Base-by-base conservation (phyloP, 257 asterid species). In the Henckelia pumila region DNA sequence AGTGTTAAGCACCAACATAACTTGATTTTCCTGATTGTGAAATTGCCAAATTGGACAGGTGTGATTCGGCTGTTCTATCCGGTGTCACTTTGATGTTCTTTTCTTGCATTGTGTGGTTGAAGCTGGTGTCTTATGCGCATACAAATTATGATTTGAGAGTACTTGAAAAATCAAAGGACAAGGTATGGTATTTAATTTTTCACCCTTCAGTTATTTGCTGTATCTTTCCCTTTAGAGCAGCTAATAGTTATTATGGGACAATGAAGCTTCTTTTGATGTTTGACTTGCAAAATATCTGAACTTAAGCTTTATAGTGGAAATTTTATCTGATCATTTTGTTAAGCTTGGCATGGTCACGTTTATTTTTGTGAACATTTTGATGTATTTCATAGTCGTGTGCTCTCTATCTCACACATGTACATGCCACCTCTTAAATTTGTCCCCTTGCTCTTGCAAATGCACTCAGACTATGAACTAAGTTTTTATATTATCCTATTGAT, bases 111-210 rank as follows among this genome's bases (percentile, higher is more conserved):
- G 95, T 85, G 78, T 94, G 99, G 99, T 76, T 94, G 82, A 94
- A 94, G 83, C 78, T 91, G 87, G 84, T 94, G 35, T 94, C 97
- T 4, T 94, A 94, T 67, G 99, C 97, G 1, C 99, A 94, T 78
- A 84, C 97, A 68, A 94, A 84, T 72, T 85, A 88, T 74, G 99
- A 94, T 73, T 73, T 94, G 91, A 83, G 96, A 74, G 81, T 75
- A 49, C 89, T 91, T 63, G 81, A 81, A 56, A 84, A 85, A 73
- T 87, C 97, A 61, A 84, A 66, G 71, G 93, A 84, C 69, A 81
- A 87, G 99, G 99, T 94, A 85, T 44, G 56, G 28, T 47, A 37
- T 30, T 58, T 73, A 50, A 5, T 4, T 59, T 20, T n/a, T 33
- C 63, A 62, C 37, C 20, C 37, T 64, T 17, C 63, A 59, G 71